Percentiles rank a stretch among this genome's conserved stretches.
Evolutionary conservation across 345 rosid genomes (phyloP).

Genomic region (Cardamine chenopodiifolia): DNA sequence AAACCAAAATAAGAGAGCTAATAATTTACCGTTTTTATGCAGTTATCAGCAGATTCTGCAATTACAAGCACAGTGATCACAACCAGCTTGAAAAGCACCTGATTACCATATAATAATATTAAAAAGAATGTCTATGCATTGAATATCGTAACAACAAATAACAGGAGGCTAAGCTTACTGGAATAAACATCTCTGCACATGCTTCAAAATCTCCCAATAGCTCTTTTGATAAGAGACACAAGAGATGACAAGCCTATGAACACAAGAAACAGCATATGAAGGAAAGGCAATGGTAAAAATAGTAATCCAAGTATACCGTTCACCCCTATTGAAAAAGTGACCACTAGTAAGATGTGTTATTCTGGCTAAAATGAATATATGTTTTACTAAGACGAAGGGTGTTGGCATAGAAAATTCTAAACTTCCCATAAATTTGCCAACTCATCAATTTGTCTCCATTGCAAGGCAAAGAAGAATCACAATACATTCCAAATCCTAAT

Average conservation of each 20-base stretch:
- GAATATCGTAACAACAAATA: conserved; percentile 19
- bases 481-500: conserved; percentile 9
- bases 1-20: conserved; percentile 16
- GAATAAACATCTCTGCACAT: conserved; percentile 92
- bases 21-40: conserved; percentile 84
- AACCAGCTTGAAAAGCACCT: conserved; percentile 99
- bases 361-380: conserved; percentile 21
- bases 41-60: conserved; percentile 98
- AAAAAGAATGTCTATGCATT: conserved; percentile 34
- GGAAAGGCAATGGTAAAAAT: conserved; percentile 15
- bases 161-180: conserved; percentile 57
- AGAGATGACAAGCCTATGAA: conserved; percentile 84
- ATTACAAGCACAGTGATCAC: conserved; percentile 99
- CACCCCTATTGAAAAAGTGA: conserved; percentile 2
- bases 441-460: conserved; percentile 22
- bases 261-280: conserved; percentile 27
- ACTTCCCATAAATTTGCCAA: conserved; percentile 11
- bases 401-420: conserved; percentile 18
- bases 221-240: conserved; percentile 93
- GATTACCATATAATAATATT: conserved; percentile 54
- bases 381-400: not conserved
- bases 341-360: not conserved
- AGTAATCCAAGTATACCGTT: conserved; percentile 13
- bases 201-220: conserved; percentile 96
- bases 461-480: conserved; percentile 8